Evolutionary conservation across 257 asterid genomes (phyloP), one percentile per base, ranked within the genome.

Genomic region (Jacaranda copaia): DNA sequence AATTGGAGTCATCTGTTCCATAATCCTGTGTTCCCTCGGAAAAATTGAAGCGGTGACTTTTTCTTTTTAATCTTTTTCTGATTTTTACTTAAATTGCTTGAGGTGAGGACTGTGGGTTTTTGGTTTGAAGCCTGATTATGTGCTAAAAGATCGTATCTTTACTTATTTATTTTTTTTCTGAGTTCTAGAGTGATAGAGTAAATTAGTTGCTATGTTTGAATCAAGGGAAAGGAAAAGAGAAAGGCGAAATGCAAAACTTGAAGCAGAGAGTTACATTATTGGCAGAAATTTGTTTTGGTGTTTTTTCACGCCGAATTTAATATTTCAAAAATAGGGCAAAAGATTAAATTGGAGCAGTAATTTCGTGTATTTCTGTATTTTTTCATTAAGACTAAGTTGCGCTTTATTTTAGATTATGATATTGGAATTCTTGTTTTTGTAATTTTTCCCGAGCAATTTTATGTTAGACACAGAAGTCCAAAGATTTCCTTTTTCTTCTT

Each of bases 81-180:
- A n/a, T 25, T 49, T 68, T 55, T 25, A 18, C 32, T 12, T 73
- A 4, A n/a, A 59, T 16, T 77, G 72, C 16, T 53, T 57, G 35
- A 52, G 70, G 66, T 72, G 73, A 71, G 79, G 59, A 73, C 35
- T 73, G 62, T 35, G 14, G 63, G 18, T 83, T 63, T 68, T 53
- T 51, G 16, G 19, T 71, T 71, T 42, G 35, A 45, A 62, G 35
- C 45, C 73, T 46, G 4, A 56, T 43, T 76, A 0, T 72, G 20
- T 61, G 65, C 56, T 53, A 39, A 12, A 51, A 68, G 51, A 51
- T 55, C 46, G 6, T 25, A 25, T 25, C 57, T 49, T 49, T 49
- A 7, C 9, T 8, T 60, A n/a, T n/a, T n/a, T n/a, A n/a, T 57
- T 3, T 10, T 61, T 70, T 49, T 25, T 8, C 68, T 45, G 10